Conservation (phyloP, 2,329 filamentous ascomycete genomes). For the Emergomyces africanus region DNA sequence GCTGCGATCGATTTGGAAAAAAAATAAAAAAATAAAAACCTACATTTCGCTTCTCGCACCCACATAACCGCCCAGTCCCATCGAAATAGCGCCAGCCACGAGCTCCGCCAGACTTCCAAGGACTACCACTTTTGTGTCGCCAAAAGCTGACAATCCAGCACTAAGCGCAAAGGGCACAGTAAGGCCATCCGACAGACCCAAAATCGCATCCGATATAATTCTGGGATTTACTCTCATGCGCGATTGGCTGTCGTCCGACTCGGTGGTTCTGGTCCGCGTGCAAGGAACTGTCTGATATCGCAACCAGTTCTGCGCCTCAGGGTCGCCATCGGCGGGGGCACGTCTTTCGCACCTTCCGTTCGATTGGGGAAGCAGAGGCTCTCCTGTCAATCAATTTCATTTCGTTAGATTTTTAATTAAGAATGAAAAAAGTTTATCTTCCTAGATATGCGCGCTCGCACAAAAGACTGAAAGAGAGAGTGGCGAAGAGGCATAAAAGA, state of each 20-base stretch:
- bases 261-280: conserved; percentile 1
- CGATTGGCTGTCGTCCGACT: neutral
- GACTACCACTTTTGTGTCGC: conserved; percentile 27
- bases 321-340: conserved; percentile 13
- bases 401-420: no score
- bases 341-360: conserved; percentile 14
- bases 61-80: conserved; percentile 32
- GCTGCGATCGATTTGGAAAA: neutral
- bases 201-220: conserved; percentile 34
- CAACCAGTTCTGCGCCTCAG: conserved; percentile 21
- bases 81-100: conserved; percentile 29
- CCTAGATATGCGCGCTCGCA: neutral
- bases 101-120: conserved; percentile 31
- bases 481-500: no score
- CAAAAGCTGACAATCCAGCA: conserved; percentile 29
- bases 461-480: no score
- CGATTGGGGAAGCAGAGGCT: conserved; percentile 19
- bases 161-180: conserved; percentile 34
- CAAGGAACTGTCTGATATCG: conserved; percentile 23
- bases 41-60: conserved; percentile 40
- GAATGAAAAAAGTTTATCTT: no score
- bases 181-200: conserved; percentile 31
- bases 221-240: conserved; percentile 29
- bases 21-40: conserved; percentile 17
- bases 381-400: conserved; percentile 13